Base-by-base conservation (phyloP, 78 protist genomes). In the Planoprotostelium fungivorum region DNA sequence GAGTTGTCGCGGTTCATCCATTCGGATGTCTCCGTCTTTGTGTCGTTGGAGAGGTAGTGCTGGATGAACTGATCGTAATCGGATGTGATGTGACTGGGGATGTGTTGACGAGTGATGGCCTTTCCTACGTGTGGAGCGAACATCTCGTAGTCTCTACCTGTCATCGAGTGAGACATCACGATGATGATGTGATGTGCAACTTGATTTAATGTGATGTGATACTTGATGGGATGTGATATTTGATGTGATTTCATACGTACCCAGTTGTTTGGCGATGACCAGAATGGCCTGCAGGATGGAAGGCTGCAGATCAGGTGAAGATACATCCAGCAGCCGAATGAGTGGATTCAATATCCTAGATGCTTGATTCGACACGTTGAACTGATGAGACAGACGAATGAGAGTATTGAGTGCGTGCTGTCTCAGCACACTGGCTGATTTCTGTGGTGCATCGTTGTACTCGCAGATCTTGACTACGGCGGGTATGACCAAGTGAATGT, bases 401-500 rank as follows among this genome's bases (percentile, higher is more conserved):
- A 51, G 16, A 5, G 73, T 51, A 16, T 51, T 51, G 31, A 51
- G 73, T 25, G 31, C 73, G 73, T 51, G 73, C 31, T 51, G 73
- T 51, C 73, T 51, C 73, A 51, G 73, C 16, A 51, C 73, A 25
- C 31, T 85, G 35, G 87, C 87, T 36, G 87, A 85, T 16, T 85
- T 85, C 29, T 36, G 36, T 85, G 88, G 88, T 34, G 88, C 89
- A 86, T 93, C 95, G 0, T 90, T 90, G 73, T 93, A 92, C 87
- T 98, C 99, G 36, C 89, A 29, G 28, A 97, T 38, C 38, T 90
- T 1, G 29, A 97, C 91, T 38, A 98, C 87, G 10, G 98, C 94
- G n/a, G 99, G 99, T 9, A 98, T 92, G 34, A 98, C 97, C 38
- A 97, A 87, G 94, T 97, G 97, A 23, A 96, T 36, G 87, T 94